These are phyloP conservation scores for Parietaria judaica DNA, from an alignment of 306 rosid species.

Conservation along the genomic window DNA sequence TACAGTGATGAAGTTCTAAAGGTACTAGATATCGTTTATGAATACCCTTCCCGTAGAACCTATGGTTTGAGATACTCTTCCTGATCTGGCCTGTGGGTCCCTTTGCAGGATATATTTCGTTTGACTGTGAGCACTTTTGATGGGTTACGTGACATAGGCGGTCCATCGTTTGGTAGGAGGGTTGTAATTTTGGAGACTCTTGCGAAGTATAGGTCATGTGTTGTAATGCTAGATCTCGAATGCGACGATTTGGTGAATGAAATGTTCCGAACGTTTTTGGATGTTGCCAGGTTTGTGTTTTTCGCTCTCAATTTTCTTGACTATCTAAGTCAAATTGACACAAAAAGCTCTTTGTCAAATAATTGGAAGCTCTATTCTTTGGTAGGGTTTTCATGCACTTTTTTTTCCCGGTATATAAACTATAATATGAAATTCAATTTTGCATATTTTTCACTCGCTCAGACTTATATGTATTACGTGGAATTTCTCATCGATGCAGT, in stretches of 20 bases:
- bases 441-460: background rate
- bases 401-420: background rate
- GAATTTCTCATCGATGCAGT: slow-evolving; percentile 35
- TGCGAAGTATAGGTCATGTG: slow-evolving; percentile 96
- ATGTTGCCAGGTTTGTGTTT: slow-evolving; percentile 76
- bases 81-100: slow-evolving; percentile 28
- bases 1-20: slow-evolving; percentile 80
- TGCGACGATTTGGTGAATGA: slow-evolving; percentile 88
- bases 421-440: background rate
- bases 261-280: slow-evolving; percentile 81
- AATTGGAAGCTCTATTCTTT: background rate
- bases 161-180: slow-evolving; percentile 94
- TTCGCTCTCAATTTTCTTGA: background rate
- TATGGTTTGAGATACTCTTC: slow-evolving; percentile 14
- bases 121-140: slow-evolving; percentile 83
- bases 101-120: slow-evolving; percentile 75
- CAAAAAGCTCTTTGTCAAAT: background rate
- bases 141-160: slow-evolving; percentile 79
- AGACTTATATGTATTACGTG: background rate
- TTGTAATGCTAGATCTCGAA: slow-evolving; percentile 98
- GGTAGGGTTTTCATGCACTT: background rate
- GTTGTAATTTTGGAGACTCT: slow-evolving; percentile 96
- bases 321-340: background rate
- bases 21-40: slow-evolving; percentile 35
- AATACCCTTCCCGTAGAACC: slow-evolving; percentile 2